Evolutionary conservation across 2,329 filamentous ascomycete species (phyloP).

Genomic region (Coccinonectria pachysandricola): DNA sequence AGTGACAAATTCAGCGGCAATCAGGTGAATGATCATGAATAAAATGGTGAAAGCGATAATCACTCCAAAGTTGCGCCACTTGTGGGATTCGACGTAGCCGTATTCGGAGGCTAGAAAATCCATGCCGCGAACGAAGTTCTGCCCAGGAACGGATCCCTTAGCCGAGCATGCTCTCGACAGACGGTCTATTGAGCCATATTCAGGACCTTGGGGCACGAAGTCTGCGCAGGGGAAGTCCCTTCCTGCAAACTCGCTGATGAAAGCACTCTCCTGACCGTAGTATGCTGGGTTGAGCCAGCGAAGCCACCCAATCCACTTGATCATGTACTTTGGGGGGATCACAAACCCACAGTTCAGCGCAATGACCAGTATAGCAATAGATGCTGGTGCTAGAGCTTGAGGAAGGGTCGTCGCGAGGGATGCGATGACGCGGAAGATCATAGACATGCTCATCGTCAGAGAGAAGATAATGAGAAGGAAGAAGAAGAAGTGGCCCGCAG

Average conservation of each 20-base stretch:
- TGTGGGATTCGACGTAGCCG: conserved; percentile 1
- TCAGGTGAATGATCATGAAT: conserved; percentile 22
- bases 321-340: conserved; percentile 1
- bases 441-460: conserved; percentile 7
- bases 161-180: neutral
- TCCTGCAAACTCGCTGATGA: conserved; percentile 4
- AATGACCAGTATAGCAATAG: conserved; percentile 35
- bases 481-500: conserved; percentile 50
- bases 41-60: conserved; percentile 45
- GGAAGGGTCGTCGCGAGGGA: conserved; percentile 7
- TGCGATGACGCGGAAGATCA: conserved; percentile 9
- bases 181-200: neutral
- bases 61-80: conserved; percentile 55
- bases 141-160: neutral
- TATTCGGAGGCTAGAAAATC: neutral
- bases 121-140: neutral
- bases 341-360: conserved; percentile 31
- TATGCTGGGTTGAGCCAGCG: conserved; percentile 50
- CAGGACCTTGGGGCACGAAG: neutral
- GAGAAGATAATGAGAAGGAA: conserved; percentile 31
- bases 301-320: conserved; percentile 38
- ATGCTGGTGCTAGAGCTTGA: conserved; percentile 37
- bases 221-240: neutral
- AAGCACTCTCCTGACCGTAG: conserved; percentile 28
- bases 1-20: neutral